Base-by-base conservation (phyloP, 768 basidiomycete species). In the Tubosaeta sp. region DNA sequence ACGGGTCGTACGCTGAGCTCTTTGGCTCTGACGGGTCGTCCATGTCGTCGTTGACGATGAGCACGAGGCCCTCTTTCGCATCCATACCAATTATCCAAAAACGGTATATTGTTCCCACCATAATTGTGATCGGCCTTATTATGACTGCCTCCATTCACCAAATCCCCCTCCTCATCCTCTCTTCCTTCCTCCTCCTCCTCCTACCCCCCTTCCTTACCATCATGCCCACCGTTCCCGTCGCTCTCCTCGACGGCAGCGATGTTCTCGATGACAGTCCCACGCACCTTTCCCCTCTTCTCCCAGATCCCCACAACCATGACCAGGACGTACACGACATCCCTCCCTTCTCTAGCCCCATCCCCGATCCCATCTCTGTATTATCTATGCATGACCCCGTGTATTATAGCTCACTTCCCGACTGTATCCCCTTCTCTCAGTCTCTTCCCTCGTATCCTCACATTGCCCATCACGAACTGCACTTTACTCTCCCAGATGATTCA, bases 381-480 rank as follows among this genome's bases (percentile, higher is more conserved):
- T 69, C 67, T 48, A 56, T 67, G 57, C 68, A 63, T 44, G 68
- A 63, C 50, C 9, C 48, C 4, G 35, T 69, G 65, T 69, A 69
- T 69, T 69, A 69, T 67, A 67, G 45, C 59, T 27, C 65, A 24
- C 65, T 69, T 53, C 11, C 60, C 1, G 65, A 65, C 34, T 67
- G 57, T 50, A 45, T 27, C 38, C 35, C 55, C 39, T 69, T 63
- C 54, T 25, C 59, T 1, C 58, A 53, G 31, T 16, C 56, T 10
- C 60, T 68, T 48, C 44, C 56, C 55, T 43, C 58, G 18, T 70
- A 69, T 57, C 39, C 57, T 48, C 66, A 58, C 45, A 50, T 66
- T 10, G 50, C 59, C 2, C 64, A 62, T n/a, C 48, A 61, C 7
- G 67, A 70, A 45, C 22, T 67, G 24, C 58, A 64, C 36, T 67